Percentiles rank a stretch among this genome's conserved stretches.
Evolutionary conservation across 768 basidiomycete genomes (phyloP).

Genomic region (Trametes punicea): DNA sequence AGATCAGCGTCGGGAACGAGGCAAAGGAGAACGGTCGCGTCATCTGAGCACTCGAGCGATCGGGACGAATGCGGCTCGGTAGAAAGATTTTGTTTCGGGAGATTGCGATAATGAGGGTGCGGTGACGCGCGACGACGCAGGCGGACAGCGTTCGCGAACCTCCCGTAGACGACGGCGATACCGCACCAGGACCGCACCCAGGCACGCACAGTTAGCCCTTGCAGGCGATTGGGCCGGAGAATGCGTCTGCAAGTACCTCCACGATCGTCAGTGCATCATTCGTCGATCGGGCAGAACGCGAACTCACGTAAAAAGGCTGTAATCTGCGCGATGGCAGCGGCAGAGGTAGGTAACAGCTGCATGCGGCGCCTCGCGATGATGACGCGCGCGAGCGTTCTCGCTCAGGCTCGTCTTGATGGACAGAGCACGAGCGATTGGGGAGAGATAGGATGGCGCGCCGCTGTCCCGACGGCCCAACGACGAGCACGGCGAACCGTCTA

Average conservation of each 20-base stretch:
- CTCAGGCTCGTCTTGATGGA: constrained; percentile 2
- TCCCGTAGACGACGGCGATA: background rate
- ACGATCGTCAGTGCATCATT: background rate
- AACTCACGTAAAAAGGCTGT: background rate
- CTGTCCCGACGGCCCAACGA: constrained; percentile 10
- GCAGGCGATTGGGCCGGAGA: background rate
- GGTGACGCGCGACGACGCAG: background rate
- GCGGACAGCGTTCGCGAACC: background rate
- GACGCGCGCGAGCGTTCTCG: background rate
- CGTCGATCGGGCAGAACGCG: background rate
- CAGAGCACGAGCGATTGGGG: constrained; percentile 4
- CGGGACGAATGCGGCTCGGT: background rate
- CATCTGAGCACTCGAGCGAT: background rate
- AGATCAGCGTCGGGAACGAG: no score
- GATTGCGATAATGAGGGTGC: background rate
- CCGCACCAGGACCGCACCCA: background rate
- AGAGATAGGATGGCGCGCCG: constrained; percentile 18
- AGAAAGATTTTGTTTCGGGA: background rate
- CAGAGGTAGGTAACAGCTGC: background rate
- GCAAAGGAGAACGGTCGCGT: no score
- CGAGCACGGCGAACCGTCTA: background rate
- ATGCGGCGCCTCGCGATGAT: background rate
- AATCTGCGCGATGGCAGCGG: background rate
- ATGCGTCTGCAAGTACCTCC: background rate
- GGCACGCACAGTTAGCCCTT: background rate